phyloP scores from a whole-genome alignment of 768 basidiomycete species.

The Candolleomyces eurysporus region DNA sequence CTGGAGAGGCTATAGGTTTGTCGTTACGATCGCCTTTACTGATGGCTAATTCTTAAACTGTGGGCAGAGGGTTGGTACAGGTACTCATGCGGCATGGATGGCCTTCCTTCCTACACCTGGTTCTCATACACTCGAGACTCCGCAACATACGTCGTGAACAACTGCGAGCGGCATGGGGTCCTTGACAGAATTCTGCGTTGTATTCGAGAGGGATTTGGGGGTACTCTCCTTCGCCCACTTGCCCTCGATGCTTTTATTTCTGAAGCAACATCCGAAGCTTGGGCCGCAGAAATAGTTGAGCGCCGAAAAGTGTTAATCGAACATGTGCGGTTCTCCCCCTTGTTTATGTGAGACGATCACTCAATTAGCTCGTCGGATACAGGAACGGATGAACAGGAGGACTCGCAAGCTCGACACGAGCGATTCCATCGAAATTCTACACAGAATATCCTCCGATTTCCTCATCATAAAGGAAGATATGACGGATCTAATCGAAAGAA shows the following conservation, averaged over 20 bases:
- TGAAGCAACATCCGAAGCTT: constrained; percentile 5
- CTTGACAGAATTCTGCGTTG: not conserved
- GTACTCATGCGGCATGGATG: not conserved
- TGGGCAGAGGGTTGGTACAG: constrained; percentile 7
- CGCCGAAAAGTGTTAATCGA: constrained; percentile 6
- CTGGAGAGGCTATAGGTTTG: not conserved
- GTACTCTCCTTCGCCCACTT: constrained; percentile 11
- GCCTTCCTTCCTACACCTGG: constrained; percentile 1
- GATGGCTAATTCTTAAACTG: not conserved
- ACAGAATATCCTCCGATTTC: constrained; percentile 11
- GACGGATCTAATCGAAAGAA: constrained; percentile 8
- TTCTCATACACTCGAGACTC: not conserved
- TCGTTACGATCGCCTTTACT: no score
- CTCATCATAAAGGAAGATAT: constrained; percentile 12
- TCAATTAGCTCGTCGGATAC: not conserved
- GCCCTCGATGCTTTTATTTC: constrained; percentile 12
- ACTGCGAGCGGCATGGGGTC: not conserved
- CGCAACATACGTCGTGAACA: not conserved
- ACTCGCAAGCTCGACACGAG: not conserved
- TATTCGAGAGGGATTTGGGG: not conserved
- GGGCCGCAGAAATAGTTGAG: not conserved
- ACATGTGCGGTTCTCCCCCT: constrained; percentile 4
- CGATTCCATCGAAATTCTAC: constrained; percentile 8
- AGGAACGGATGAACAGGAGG: constrained; percentile 1
- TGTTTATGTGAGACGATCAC: not conserved